phyloP scores from a whole-genome alignment of 305 asterid species.

The Fraxinus sp. region DNA sequence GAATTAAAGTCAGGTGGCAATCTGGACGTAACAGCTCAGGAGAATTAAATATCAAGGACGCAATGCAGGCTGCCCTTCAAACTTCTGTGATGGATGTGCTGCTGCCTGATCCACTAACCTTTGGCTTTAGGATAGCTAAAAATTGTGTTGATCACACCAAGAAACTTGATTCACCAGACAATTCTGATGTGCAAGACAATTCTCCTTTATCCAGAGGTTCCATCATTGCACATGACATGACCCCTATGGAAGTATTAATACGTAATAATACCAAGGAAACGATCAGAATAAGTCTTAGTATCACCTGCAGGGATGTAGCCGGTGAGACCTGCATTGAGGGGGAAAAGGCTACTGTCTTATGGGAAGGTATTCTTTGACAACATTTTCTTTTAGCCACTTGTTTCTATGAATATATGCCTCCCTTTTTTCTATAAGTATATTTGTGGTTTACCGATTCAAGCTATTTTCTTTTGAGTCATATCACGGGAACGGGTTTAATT shows the following conservation, averaged over 20 bases:
- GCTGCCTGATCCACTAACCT: slow-evolving; percentile 92
- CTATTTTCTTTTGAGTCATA: background rate
- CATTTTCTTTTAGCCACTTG: slow-evolving; percentile 9
- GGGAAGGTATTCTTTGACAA: slow-evolving; percentile 68
- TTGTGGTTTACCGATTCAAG: background rate
- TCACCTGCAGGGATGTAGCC: slow-evolving; percentile 93
- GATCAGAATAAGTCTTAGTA: slow-evolving; percentile 62
- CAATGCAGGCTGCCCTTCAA: slow-evolving; percentile 90
- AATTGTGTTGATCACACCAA: slow-evolving; percentile 28
- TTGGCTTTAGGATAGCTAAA: slow-evolving; percentile 81
- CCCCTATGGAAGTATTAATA: slow-evolving; percentile 82
- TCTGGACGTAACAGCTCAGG: slow-evolving; percentile 98
- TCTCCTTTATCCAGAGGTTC: slow-evolving; percentile 37
- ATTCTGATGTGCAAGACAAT: slow-evolving; percentile 28
- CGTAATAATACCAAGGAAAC: slow-evolving; percentile 90
- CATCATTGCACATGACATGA: slow-evolving; percentile 72
- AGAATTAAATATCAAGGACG: slow-evolving; percentile 86
- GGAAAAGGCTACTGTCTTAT: slow-evolving; percentile 78
- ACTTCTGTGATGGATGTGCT: slow-evolving; percentile 93
- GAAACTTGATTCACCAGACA: slow-evolving; percentile 31
- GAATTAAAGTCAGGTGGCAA: slow-evolving; percentile 92
- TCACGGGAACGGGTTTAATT: background rate
- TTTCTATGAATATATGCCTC: background rate
- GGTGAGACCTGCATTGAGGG: slow-evolving; percentile 91
- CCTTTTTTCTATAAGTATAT: no score